A percentile compares a stretch with the other conserved stretches of the same genome.
Conservation (phyloP, 2,329 filamentous ascomycete genomes). For the Apiospora arundinis region DNA sequence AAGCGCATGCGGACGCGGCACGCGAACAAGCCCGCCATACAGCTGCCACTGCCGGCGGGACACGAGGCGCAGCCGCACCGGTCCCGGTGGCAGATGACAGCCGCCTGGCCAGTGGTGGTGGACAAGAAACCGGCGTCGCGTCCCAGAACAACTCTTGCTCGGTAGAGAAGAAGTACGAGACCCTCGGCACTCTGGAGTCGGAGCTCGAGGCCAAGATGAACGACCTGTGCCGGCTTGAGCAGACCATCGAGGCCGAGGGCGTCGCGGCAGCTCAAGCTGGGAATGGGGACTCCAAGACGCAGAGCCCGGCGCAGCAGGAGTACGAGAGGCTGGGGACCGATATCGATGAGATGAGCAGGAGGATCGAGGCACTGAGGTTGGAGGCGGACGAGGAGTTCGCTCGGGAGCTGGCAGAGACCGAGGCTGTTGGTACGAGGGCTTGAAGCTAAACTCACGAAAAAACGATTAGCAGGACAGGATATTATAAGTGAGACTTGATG, state of each 20-base stretch:
- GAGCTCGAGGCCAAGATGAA: slow-evolving; percentile 42
- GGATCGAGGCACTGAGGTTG: slow-evolving; percentile 43
- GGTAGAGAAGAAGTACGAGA: slow-evolving; percentile 45
- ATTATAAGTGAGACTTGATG: too few species aligned
- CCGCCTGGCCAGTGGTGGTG: neutral
- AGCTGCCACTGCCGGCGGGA: neutral
- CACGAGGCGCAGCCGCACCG: neutral
- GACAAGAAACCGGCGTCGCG: neutral
- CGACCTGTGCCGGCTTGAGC: slow-evolving; percentile 20
- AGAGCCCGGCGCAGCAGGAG: slow-evolving; percentile 24
- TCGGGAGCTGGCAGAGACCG: slow-evolving; percentile 46
- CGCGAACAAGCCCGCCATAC: neutral
- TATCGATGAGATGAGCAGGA: slow-evolving; percentile 33
- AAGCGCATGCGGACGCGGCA: neutral
- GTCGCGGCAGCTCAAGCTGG: slow-evolving; percentile 25
- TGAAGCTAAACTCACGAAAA: neutral
- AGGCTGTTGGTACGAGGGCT: slow-evolving; percentile 21
- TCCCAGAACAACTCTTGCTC: slow-evolving; percentile 27
- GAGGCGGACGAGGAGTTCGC: slow-evolving; percentile 57
- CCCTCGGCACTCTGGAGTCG: slow-evolving; percentile 42
- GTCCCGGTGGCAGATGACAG: neutral
- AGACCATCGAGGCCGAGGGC: slow-evolving; percentile 25
- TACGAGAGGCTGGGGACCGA: slow-evolving; percentile 41
- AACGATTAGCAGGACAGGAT: too few species aligned
- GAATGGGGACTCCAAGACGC: slow-evolving; percentile 20